Evolutionary conservation across 176 grass and related monocot genomes (phyloP).

Genomic region (Phoenix roebelenii): DNA sequence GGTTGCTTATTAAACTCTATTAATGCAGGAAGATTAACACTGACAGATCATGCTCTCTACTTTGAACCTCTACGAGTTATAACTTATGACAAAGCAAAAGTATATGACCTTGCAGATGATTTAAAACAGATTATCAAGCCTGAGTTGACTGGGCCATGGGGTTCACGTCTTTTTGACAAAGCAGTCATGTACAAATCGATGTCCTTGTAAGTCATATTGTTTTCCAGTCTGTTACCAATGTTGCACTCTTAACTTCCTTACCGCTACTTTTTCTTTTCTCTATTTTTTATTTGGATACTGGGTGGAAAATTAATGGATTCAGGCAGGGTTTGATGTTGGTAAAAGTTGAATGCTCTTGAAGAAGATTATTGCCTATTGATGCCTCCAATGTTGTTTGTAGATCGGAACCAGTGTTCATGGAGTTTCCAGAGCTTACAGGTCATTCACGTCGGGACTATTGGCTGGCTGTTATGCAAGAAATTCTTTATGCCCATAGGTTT

Average conservation of each 20-base stretch:
- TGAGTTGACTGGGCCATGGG: conserved; percentile 95
- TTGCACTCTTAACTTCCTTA: not conserved
- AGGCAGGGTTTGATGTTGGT: too few species aligned
- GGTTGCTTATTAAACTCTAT: conserved; percentile 15
- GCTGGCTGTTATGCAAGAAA: conserved; percentile 67
- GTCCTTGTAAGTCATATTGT: conserved; percentile 52
- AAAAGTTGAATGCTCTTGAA: too few species aligned
- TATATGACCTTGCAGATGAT: conserved; percentile 94
- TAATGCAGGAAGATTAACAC: conserved; percentile 67
- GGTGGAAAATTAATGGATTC: too few species aligned
- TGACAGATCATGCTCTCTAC: conserved; percentile 95
- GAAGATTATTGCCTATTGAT: too few species aligned
- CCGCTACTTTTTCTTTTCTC: too few species aligned
- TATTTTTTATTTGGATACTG: too few species aligned
- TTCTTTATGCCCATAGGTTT: conserved; percentile 77
- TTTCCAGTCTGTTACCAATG: conserved; percentile 5
- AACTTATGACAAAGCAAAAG: conserved; percentile 87
- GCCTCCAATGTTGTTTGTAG: conserved; percentile 31
- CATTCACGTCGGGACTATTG: conserved; percentile 94
- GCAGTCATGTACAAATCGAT: conserved; percentile 95
- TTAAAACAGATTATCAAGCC: conserved; percentile 89
- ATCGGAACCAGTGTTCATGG: conserved; percentile 80
- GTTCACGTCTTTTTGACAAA: conserved; percentile 97
- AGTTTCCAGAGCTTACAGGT: conserved; percentile 88
- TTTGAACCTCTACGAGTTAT: conserved; percentile 85